Conservation (phyloP, 768 basidiomycete genomes). For the Mycena latifolia region DNA sequence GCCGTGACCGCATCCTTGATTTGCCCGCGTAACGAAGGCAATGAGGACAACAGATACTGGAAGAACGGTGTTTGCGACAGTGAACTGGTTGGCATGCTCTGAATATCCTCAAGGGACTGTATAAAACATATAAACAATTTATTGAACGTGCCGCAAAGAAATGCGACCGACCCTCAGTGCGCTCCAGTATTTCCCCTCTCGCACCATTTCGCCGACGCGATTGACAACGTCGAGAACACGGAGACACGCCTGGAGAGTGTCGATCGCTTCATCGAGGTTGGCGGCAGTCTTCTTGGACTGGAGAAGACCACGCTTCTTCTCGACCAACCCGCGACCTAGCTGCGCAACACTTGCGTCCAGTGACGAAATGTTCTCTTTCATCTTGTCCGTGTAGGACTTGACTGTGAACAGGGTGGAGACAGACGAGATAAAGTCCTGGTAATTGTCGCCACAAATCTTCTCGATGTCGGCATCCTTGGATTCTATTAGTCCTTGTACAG, state of each 20-base stretch:
- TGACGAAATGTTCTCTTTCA: constrained; percentile 91
- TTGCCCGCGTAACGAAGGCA: constrained; percentile 90
- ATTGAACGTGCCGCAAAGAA: constrained; percentile 45
- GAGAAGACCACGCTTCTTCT: constrained; percentile 92
- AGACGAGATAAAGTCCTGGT: constrained; percentile 97
- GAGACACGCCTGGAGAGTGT: constrained; percentile 93
- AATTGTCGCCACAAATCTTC: constrained; percentile 94
- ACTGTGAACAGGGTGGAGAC: constrained; percentile 97
- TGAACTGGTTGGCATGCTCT: constrained; percentile 88
- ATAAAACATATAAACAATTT: constrained; percentile 42
- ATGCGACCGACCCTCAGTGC: constrained; percentile 85
- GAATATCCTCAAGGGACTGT: constrained; percentile 96
- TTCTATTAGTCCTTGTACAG: constrained; percentile 88
- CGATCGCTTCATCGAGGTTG: constrained; percentile 97
- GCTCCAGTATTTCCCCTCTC: constrained; percentile 96
- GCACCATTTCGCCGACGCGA: constrained; percentile 93
- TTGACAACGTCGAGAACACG: constrained; percentile 93
- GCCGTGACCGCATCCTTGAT: constrained; percentile 96
- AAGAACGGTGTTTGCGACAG: constrained; percentile 95
- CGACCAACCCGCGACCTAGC: constrained; percentile 87
- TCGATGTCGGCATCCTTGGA: constrained; percentile 98
- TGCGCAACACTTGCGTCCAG: constrained; percentile 91
- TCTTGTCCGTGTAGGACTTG: constrained; percentile 94
- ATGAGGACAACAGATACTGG: constrained; percentile 89
- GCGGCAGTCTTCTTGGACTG: constrained; percentile 94